Evolutionary conservation across 331 rosid species (phyloP).

Genomic region (Rhamnella rubrinervis): DNA sequence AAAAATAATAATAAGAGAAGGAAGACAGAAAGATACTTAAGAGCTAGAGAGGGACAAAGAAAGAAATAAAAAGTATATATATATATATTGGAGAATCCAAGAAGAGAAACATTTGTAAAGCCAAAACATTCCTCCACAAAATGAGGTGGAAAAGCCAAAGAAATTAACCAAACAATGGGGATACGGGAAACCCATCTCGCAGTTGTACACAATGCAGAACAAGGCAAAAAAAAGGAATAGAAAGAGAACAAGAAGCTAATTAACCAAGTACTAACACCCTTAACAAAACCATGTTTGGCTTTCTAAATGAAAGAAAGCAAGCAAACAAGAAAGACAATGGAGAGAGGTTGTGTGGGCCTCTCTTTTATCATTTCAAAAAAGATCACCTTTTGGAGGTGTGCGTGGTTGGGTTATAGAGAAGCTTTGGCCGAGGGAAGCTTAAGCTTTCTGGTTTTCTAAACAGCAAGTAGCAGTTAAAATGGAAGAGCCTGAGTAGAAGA

Average conservation of each 20-base stretch:
- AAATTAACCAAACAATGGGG: slow-evolving; percentile 19
- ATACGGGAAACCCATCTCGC: background rate
- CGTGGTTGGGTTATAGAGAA: slow-evolving; percentile 29
- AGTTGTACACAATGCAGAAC: slow-evolving; percentile 8
- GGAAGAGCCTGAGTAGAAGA: slow-evolving; percentile 15
- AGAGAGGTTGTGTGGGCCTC: slow-evolving; percentile 18
- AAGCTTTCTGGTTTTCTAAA: slow-evolving; percentile 21
- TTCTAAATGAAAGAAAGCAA: slow-evolving; percentile 41
- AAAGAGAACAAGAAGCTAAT: background rate
- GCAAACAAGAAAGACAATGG: background rate
- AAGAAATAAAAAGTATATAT: background rate
- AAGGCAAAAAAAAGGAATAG: background rate
- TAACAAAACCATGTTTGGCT: slow-evolving; percentile 35
- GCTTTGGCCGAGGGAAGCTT: slow-evolving; percentile 28
- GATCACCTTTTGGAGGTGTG: slow-evolving; percentile 63
- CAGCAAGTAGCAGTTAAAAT: slow-evolving; percentile 19
- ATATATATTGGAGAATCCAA: slow-evolving; percentile 35
- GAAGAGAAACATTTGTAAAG: slow-evolving; percentile 32
- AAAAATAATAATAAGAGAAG: slow-evolving; percentile 2
- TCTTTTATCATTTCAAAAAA: slow-evolving; percentile 43
- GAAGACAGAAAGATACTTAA: slow-evolving; percentile 5
- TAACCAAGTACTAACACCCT: slow-evolving; percentile 22
- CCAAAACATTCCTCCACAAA: slow-evolving; percentile 43
- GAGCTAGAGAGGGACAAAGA: slow-evolving; percentile 42
- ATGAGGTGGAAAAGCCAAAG: slow-evolving; percentile 37